These are phyloP conservation scores for Candida xiaguanensis DNA, from an alignment of 805 yeast species.

Conservation along the genomic window DNA sequence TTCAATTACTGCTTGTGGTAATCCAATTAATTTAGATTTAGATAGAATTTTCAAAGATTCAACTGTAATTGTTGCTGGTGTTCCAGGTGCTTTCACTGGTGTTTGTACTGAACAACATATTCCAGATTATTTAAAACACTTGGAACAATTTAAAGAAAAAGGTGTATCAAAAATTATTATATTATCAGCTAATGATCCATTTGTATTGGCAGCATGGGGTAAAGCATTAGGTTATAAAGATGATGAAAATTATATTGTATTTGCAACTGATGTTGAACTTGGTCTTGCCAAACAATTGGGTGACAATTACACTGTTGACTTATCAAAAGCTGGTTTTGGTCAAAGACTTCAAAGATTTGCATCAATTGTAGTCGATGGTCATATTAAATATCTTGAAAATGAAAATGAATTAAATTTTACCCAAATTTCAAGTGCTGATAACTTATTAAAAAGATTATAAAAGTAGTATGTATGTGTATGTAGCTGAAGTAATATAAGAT, in stretches of 20 bases:
- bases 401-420: conserved; percentile 24
- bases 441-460: conserved; percentile 19
- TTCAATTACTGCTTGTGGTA: conserved; percentile 36
- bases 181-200: conserved; percentile 41
- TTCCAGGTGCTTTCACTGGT: conserved; percentile 85
- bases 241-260: conserved; percentile 29
- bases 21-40: conserved; percentile 35
- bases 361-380: conserved; percentile 53
- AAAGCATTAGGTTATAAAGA: conserved; percentile 42
- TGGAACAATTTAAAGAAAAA: conserved; percentile 42
- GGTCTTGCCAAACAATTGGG: conserved; percentile 46
- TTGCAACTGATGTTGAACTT: conserved; percentile 38
- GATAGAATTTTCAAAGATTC: conserved; percentile 36
- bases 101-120: conserved; percentile 43
- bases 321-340: conserved; percentile 39
- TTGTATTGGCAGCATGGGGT: conserved; percentile 43
- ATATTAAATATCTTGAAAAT: conserved; percentile 29
- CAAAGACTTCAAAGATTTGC: conserved; percentile 58
- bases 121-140: conserved; percentile 35
- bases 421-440: conserved; percentile 22
- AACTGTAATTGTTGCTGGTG: conserved; percentile 66
- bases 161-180: conserved; percentile 31
- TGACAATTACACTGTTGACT: conserved; percentile 44
- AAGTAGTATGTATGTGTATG: too few species aligned
- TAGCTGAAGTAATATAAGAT: too few species aligned